Evolutionary conservation across 225 moss, liverwort and hornwort genomes (phyloP), one percentile per base, ranked within the genome.

Genomic region (Sphagnum tenellum): DNA sequence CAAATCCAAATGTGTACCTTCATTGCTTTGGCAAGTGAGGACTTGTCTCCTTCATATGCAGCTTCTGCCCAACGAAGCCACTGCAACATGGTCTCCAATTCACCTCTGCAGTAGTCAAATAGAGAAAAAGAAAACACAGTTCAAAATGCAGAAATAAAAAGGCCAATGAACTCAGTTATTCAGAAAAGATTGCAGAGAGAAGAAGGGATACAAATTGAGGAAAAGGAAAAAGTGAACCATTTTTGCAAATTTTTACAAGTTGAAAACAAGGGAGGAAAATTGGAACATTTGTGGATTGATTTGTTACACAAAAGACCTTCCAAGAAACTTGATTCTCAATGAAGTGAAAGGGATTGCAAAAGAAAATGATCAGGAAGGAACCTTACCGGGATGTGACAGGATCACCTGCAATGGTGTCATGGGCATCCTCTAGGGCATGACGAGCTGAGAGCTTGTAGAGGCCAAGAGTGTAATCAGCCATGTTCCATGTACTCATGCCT

Each of bases 391-490:
- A 71, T 62, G 73, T 72, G 14, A 90, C 70, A 9, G 84, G 69
- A n/a, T 67, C 71, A 29, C 94, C 87, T 45, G 73, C 50, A 50
- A 90, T 89, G 54, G 90, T 85, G 60, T 94, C 94, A 12, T 82
- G 80, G 5, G 73, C 83, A 48, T 81, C 78, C 71, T 90, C 94
- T 11, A 80, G 72, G 51, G 71, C 74, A 71, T 94, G 94, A 14
- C 86, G 94, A 47, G 86, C 79, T 8, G 82, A 72, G 4, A 94
- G 67, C 77, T 94, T 94, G 69, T 85, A 90, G 11, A 94, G 75
- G n/a, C 94, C 94, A 61, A 94, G n/a, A 8, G 94, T 94, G 44
- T 86, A 68, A 61, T 94, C 94, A n/a, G 94, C 83, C 74, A 89
- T 61, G 67, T 86, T 82, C 94, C 94, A 94, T 61, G 76, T 74